phyloP scores from a whole-genome alignment of 2,329 filamentous ascomycete genomes.

The Leptographium flavum region DNA sequence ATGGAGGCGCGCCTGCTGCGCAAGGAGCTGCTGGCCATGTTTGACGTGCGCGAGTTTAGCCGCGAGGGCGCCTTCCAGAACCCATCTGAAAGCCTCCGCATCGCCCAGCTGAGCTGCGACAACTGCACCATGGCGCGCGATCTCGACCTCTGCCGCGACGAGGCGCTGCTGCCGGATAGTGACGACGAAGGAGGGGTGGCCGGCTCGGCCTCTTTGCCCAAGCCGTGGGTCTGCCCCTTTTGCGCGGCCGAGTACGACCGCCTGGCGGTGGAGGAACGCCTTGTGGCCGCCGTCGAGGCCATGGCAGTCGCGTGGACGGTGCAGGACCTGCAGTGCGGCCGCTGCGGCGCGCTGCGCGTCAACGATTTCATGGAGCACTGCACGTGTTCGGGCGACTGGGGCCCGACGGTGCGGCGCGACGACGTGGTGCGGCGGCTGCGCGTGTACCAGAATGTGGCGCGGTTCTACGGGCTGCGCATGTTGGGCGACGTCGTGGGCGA shows the following conservation, averaged over 20 bases:
- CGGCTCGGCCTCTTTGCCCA: constrained; percentile 14
- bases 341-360: constrained; percentile 57
- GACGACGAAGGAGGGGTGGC: no score
- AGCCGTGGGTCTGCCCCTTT: constrained; percentile 60
- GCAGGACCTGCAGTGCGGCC: constrained; percentile 73
- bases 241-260: constrained; percentile 65
- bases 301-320: constrained; percentile 68
- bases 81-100: constrained; percentile 58
- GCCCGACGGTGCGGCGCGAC: constrained; percentile 50
- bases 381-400: constrained; percentile 80
- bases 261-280: constrained; percentile 68
- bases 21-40: constrained; percentile 76
- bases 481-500: constrained; percentile 59
- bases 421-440: constrained; percentile 50
- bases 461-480: constrained; percentile 71
- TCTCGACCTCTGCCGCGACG: constrained; percentile 83
- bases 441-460: constrained; percentile 62
- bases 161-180: constrained; percentile 58
- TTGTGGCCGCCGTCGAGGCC: constrained; percentile 64
- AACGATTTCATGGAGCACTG: constrained; percentile 98
- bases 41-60: constrained; percentile 91
- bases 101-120: constrained; percentile 70
- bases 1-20: constrained; percentile 78
- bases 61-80: constrained; percentile 79
- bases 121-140: constrained; percentile 83